Base-by-base conservation (phyloP, 441 rosid genomes). In the Cnidoscolus chayamansa region DNA sequence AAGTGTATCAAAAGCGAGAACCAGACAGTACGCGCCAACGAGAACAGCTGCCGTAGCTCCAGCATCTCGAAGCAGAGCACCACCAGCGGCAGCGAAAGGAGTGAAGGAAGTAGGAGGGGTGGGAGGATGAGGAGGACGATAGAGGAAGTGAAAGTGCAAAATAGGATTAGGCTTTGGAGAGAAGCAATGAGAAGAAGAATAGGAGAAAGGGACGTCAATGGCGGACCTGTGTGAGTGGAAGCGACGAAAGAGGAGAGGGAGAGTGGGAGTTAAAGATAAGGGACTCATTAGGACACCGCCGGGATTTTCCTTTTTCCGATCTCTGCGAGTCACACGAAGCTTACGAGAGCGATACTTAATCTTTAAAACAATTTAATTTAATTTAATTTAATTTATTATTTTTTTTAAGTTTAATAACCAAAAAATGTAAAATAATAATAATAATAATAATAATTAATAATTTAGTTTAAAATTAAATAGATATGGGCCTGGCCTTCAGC, bases 41-140 rank as follows among this genome's bases (percentile, higher is more conserved):
- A 90, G 84, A 2, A 91, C 92, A 9, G 86, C 87, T 5, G 81
- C 79, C 7, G 96, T 84, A 61, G 97, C 96, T 53, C 82, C 94
- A n/a, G 82, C 82, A 58, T 93, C 97, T 71, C 71, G 97, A 66
- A 87, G 72, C 17, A 88, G 45, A 54, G 77, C 63, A 32, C 77
- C 78, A 20, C 65, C 73, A 2, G 63, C 65, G 40, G 70, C 63
- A 74, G 72, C 50, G 40, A 77, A 79, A 2, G 77, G 58, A 47
- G 37, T 37, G 67, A 13, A 12, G 16, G 61, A 12, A 43, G 45
- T 51, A 15, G 48, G 10, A 40, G 51, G 0, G 31, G 19, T n/a
- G 45, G 12, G 11, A 9, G 35, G 47, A 48, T 16, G 62, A 19
- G 72, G 72, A 0, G 30, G 1, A 16, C 53, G 72, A 57, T 16